These are phyloP conservation scores for Nasturtium officinale DNA, from an alignment of 345 rosid genomes.

Conservation along the genomic window DNA sequence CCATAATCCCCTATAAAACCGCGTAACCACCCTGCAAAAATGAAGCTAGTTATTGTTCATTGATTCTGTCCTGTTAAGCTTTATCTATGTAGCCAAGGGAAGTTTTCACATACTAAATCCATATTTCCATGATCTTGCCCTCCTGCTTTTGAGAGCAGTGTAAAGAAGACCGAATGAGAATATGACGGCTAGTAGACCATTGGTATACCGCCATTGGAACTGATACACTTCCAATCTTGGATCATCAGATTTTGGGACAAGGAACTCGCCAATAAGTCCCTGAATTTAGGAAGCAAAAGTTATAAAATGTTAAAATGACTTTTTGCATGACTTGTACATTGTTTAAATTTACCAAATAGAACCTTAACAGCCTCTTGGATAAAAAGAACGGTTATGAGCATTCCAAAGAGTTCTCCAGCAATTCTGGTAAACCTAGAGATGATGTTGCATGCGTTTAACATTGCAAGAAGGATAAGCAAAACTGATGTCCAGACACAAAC, in stretches of 20 bases:
- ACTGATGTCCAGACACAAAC: constrained; percentile 87
- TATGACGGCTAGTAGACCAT: constrained; percentile 73
- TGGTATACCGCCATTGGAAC: constrained; percentile 68
- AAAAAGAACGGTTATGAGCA: constrained; percentile 77
- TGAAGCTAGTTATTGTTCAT: constrained; percentile 26
- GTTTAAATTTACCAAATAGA: constrained; percentile 18
- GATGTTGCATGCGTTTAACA: constrained; percentile 61
- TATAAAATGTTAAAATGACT: neutral
- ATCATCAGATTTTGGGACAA: constrained; percentile 54
- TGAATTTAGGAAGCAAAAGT: constrained; percentile 36
- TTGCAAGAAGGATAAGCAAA: constrained; percentile 65
- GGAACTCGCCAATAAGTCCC: constrained; percentile 74
- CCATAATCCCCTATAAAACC: constrained; percentile 80
- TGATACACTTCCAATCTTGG: constrained; percentile 46
- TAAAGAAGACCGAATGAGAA: constrained; percentile 67
- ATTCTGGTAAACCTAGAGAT: constrained; percentile 79
- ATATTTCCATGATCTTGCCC: constrained; percentile 76
- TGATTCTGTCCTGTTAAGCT: neutral
- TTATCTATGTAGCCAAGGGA: neutral
- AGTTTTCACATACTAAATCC: constrained; percentile 60
- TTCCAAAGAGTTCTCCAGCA: constrained; percentile 90
- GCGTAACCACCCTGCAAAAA: constrained; percentile 59
- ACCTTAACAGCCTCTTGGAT: constrained; percentile 86
- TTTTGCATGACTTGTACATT: constrained; percentile 5
- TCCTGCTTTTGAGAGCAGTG: constrained; percentile 71